Base-by-base conservation (phyloP, 2,329 filamentous ascomycete species). In the Ceratocystis lukuohia region DNA sequence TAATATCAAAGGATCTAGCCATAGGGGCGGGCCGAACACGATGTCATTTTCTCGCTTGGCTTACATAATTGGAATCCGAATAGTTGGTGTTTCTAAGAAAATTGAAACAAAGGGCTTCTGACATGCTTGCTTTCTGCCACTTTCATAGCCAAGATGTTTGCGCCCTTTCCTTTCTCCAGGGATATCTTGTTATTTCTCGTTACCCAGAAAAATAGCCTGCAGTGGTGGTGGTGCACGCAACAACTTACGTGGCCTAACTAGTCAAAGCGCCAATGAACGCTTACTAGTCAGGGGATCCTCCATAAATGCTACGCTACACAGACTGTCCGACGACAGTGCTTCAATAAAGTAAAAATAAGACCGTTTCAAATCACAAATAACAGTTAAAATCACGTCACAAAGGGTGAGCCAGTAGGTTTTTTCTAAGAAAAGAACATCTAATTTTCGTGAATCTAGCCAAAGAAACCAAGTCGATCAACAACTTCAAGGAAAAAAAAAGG, bases 401-500 rank as follows among this genome's bases (percentile, higher is more conserved):
- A 15, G 22, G 10, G 15, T 20, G 8, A 53, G 48, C 22, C 10
- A 28, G 20, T 53, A 5, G 4, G 22, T 53, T 53, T 53, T 50
- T 50, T 25, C 22, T 28, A 53, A 53, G 48, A 53, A 53, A 53
- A 53, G 48, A 53, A n/a, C 30, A 37, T 57, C 3, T 59, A 59
- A 57, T n/a, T 59, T 59, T 30, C n/a, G 12, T 17, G 5, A 17
- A n/a, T 59, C 33, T 30, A 59, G 30, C 56, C 56, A 59, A 25
- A 59, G 56, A 59, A 41, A 33, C 28, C 56, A 59, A 59, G 56
- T 59, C 17, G 17, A 59, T 33, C 30, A 59, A 59, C 56, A 59
- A 59, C 56, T 59, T 37, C 15, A 59, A 37, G 37, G 25, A 10
- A 59, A 59, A 28, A 59, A 59, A 59, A 59, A 12, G 10, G 33